Base-by-base conservation (phyloP, 2,329 filamentous ascomycete species). In the Fusarium xyrophilum region DNA sequence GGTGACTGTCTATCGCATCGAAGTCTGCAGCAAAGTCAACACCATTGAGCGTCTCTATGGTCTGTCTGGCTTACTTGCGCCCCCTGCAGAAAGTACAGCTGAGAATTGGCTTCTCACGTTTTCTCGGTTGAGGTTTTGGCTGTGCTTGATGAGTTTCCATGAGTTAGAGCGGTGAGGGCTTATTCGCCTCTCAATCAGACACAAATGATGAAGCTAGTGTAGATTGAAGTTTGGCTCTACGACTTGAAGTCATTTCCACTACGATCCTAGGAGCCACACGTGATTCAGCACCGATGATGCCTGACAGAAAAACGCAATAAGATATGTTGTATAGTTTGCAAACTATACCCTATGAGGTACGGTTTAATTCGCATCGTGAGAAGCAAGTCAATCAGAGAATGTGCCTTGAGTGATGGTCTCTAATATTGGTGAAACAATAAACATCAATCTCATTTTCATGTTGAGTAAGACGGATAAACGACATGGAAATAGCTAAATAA, bases 1-100 rank as follows among this genome's bases (percentile, higher is more conserved):
- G 60, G 62, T 28, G 60, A 60, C n/a, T 65, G 47, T 25, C 53
- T 64, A 35, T 65, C 33, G 15, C 54, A 65, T 39, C 60, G 62
- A 60, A 65, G 62, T 15, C 60, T 65, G 25, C n/a, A 23, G n/a
- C 19, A 25, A 28, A 9, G 33, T 51, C 32, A 61, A 51, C 25
- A 28, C 15, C 4, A 28, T 13, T 21, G 15, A n/a, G 15, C 15
- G 21, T n/a, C 11, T 28, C 19, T 44, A 7, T 27, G 40, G 27
- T 30, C 23, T 32, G 12, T 11, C 4, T 25, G 54, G 40, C 55
- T 60, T 25, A 61, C 43, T 60, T 60, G 42, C 57, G 43, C 7
- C 55, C 44, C 28, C 58, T 60, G 36, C 44, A 60, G 21, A 61
- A 61, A 30, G 27, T 33, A 11, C 58, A 61, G 19, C 55, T 61